phyloP scores from a whole-genome alignment of 2,329 filamentous ascomycete genomes.

The Mycosphaerella sp. region DNA sequence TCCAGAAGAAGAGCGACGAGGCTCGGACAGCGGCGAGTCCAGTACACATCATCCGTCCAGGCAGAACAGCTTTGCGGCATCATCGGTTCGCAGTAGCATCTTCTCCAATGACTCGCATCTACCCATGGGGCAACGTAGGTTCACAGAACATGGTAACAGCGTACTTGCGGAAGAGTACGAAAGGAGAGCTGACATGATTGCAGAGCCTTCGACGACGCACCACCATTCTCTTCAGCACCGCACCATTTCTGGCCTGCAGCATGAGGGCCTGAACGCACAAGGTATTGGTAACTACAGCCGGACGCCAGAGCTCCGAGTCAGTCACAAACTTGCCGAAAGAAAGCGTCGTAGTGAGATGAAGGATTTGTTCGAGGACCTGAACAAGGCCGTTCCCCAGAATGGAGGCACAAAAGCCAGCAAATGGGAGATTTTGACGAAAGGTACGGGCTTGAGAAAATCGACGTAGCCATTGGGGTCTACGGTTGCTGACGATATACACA shows the following conservation, averaged over 20 bases:
- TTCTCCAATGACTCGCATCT: conserved; percentile 68
- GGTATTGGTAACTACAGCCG: conserved; percentile 70
- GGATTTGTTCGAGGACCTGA: conserved; percentile 72
- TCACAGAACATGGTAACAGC: conserved; percentile 53
- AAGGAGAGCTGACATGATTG: conserved; percentile 4
- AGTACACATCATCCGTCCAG: conserved; percentile 53
- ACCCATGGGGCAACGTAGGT: conserved; percentile 62
- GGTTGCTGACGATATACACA: conserved; percentile 22
- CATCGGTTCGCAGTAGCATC: conserved; percentile 72
- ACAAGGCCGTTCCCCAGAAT: conserved; percentile 71
- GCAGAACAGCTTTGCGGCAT: conserved; percentile 67
- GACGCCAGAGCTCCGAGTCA: conserved; percentile 73
- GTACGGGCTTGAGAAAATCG: conserved; percentile 43
- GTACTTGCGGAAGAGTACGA: conserved; percentile 3
- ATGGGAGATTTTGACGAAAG: conserved; percentile 82
- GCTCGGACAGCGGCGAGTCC: conserved; percentile 45
- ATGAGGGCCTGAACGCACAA: conserved; percentile 50
- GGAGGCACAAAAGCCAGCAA: conserved; percentile 80
- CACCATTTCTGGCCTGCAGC: conserved; percentile 58
- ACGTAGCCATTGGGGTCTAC: not conserved
- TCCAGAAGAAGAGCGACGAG: conserved; percentile 41
- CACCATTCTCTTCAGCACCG: conserved; percentile 73
- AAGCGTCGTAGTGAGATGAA: conserved; percentile 87
- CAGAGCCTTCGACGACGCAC: conserved; percentile 49
- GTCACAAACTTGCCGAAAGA: conserved; percentile 77